Evolutionary conservation across 1,139 yeast genomes (phyloP).

Genomic region (Debaryomycetaceae sp.): DNA sequence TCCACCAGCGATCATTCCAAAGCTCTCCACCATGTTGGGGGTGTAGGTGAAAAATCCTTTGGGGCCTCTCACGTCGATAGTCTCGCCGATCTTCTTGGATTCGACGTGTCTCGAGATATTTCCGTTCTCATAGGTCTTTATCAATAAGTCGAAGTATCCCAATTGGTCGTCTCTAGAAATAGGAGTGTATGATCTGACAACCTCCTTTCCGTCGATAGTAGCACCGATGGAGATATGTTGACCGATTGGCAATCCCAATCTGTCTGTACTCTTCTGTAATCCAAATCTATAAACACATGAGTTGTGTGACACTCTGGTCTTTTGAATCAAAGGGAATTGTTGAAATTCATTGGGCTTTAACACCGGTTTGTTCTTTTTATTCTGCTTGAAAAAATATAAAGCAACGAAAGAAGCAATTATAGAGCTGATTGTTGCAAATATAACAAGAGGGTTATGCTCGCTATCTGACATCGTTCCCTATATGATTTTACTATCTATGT

Average conservation of each 20-base stretch:
- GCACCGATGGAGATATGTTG: constrained; percentile 87
- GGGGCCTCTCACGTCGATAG: constrained; percentile 71
- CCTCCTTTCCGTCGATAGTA: constrained; percentile 63
- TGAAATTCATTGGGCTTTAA: constrained; percentile 66
- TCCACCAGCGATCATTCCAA: constrained; percentile 93
- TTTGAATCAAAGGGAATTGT: constrained; percentile 80
- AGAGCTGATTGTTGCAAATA: constrained; percentile 43
- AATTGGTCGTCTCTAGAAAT: constrained; percentile 79
- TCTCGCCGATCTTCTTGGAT: constrained; percentile 50
- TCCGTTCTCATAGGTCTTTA: constrained; percentile 91
- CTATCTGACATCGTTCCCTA: constrained; percentile 8
- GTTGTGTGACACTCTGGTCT: constrained; percentile 76
- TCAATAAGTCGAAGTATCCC: constrained; percentile 86
- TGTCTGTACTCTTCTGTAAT: constrained; percentile 70
- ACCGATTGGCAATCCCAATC: constrained; percentile 90
- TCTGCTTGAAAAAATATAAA: constrained; percentile 33
- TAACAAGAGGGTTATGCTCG: constrained; percentile 32
- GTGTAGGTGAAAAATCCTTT: constrained; percentile 86
- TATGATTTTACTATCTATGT: no score
- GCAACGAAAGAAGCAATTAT: constrained; percentile 38
- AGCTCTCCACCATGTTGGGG: constrained; percentile 75
- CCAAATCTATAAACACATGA: constrained; percentile 84
- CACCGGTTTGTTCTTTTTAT: constrained; percentile 46
- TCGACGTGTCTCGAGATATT: constrained; percentile 79
- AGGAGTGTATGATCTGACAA: constrained; percentile 92